Evolutionary conservation across 2,329 filamentous ascomycete species (phyloP).

Genomic region (Colletotrichum chrysophilum): DNA sequence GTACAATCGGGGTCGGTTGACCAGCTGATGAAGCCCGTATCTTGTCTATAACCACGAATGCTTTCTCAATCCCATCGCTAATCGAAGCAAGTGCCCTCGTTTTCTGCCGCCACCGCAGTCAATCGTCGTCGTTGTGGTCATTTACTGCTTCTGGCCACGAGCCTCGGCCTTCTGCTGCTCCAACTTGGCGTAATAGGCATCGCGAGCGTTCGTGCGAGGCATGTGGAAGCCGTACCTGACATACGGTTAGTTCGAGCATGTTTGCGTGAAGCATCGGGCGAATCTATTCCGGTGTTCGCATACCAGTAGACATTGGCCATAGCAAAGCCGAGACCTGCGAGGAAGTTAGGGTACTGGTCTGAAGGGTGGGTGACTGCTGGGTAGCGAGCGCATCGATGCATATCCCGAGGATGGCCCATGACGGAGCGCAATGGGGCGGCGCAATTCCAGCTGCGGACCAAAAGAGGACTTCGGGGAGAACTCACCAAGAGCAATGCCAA

Average conservation of each 20-base stretch:
- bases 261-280: not conserved
- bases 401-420: not conserved
- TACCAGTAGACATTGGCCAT: constrained; percentile 66
- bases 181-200: constrained; percentile 63
- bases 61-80: constrained; percentile 5
- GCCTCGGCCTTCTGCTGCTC: constrained; percentile 58
- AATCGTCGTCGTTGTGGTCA: not conserved
- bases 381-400: not conserved
- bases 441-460: not conserved
- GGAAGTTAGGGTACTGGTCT: constrained; percentile 35
- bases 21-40: constrained; percentile 14
- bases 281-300: constrained; percentile 26
- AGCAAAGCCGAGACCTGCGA: constrained; percentile 55
- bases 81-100: not conserved
- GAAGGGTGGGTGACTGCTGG: not conserved
- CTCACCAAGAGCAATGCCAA: constrained; percentile 62
- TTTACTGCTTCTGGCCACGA: constrained; percentile 31
- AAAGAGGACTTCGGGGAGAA: constrained; percentile 11
- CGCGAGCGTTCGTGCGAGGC: constrained; percentile 63
- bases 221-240: constrained; percentile 67
- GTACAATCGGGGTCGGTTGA: constrained; percentile 20
- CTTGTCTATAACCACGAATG: constrained; percentile 13
- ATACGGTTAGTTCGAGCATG: not conserved
- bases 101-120: not conserved
- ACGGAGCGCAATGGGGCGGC: not conserved